Evolutionary conservation across 2,329 filamentous ascomycete species (phyloP).

Genomic region (Talaromyces rugulosus): DNA sequence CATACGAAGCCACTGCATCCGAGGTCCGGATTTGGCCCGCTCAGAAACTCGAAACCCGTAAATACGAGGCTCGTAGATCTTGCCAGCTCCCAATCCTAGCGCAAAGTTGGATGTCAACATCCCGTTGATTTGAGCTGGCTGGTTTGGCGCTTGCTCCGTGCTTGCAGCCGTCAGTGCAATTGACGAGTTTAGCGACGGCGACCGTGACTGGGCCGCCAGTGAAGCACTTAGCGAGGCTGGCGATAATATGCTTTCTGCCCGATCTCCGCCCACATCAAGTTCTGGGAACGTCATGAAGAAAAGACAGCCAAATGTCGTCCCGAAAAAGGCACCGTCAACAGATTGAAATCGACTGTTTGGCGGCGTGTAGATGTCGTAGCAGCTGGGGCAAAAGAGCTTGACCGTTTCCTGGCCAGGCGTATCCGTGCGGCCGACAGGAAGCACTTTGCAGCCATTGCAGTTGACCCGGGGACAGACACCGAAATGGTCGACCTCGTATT

Average conservation of each 20-base stretch:
- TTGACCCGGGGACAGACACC: conserved; percentile 91
- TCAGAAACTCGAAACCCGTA: conserved; percentile 96
- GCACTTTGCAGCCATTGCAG: conserved; percentile 83
- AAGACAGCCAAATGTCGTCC: conserved; percentile 91
- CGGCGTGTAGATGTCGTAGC: conserved; percentile 93
- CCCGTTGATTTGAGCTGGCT: conserved; percentile 68
- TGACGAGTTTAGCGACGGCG: conserved; percentile 25
- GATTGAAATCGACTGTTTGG: conserved; percentile 97
- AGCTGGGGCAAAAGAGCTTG: conserved; percentile 96
- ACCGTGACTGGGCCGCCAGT: conserved; percentile 27
- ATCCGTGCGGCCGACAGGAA: conserved; percentile 90
- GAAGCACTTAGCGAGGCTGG: conserved; percentile 19
- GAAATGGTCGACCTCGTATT: conserved; percentile 96
- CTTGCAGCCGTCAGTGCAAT: conserved; percentile 19
- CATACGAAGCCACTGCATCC: conserved; percentile 94
- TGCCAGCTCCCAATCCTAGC: conserved; percentile 74
- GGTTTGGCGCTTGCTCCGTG: conserved; percentile 37
- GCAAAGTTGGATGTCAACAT: conserved; percentile 82
- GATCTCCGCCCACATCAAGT: conserved; percentile 71
- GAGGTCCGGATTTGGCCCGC: conserved; percentile 78
- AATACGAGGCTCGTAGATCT: conserved; percentile 91
- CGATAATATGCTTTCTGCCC: conserved; percentile 50
- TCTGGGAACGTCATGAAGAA: conserved; percentile 99
- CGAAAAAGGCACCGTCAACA: conserved; percentile 96
- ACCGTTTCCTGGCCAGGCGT: conserved; percentile 96